Conservation (phyloP, 2,329 filamentous ascomycete genomes). For the Aureobasidium vineae region DNA sequence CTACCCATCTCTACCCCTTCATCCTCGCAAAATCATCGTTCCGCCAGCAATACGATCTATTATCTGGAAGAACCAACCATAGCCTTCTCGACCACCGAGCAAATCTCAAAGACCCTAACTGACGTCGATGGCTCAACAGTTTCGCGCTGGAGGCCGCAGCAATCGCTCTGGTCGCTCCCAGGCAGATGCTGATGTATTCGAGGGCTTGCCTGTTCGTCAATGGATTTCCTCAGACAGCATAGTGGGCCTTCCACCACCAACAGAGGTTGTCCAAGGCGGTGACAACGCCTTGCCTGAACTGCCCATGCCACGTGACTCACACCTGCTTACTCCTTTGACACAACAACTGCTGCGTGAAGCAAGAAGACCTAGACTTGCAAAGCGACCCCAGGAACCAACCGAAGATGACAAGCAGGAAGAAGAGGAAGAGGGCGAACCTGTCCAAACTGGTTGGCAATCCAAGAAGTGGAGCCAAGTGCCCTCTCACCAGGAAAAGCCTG, state of each 20-base stretch:
- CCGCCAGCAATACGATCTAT: background rate
- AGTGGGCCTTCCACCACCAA: constrained; percentile 59
- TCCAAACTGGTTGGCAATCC: constrained; percentile 50
- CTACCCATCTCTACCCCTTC: background rate
- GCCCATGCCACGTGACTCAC: constrained; percentile 83
- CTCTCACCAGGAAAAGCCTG: constrained; percentile 56
- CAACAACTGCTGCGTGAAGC: constrained; percentile 80
- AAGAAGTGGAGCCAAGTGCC: constrained; percentile 60
- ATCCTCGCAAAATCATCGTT: background rate
- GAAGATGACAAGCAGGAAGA: constrained; percentile 59
- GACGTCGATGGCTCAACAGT: constrained; percentile 41
- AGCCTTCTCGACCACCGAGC: background rate
- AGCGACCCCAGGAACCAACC: constrained; percentile 62
- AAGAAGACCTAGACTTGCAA: constrained; percentile 72
- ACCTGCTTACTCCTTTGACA: constrained; percentile 72
- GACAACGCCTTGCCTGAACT: constrained; percentile 75
- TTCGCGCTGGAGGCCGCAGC: constrained; percentile 57
- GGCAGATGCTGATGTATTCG: constrained; percentile 64
- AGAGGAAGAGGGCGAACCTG: constrained; percentile 32
- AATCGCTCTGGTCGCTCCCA: constrained; percentile 58
- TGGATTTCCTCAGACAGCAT: constrained; percentile 62
- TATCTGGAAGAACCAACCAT: background rate
- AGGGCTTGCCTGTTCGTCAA: constrained; percentile 84
- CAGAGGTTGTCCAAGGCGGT: constrained; percentile 58
- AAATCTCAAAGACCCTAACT: background rate